Conservation (phyloP, 495 filamentous ascomycete genomes). For the Talaromyces adpressus region DNA sequence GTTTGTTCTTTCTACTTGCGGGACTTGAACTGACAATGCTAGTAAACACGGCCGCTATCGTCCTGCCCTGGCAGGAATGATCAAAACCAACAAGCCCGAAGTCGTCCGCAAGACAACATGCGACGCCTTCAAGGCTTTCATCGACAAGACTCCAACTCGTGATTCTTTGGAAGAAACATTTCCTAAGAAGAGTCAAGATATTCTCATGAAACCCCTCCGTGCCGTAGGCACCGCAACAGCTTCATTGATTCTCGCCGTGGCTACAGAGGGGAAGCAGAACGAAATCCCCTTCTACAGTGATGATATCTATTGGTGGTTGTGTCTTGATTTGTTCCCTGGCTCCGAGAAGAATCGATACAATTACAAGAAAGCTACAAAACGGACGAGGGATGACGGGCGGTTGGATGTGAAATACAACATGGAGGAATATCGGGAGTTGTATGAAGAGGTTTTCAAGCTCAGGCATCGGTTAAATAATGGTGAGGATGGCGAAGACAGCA, state of each 20-base stretch:
- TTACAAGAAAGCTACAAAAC: conserved; percentile 29
- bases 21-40: not conserved
- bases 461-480: conserved; percentile 32
- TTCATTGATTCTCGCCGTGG: conserved; percentile 59
- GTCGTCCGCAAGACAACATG: conserved; percentile 35
- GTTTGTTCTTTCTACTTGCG: conserved; percentile 17
- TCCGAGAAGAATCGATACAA: conserved; percentile 8
- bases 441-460: conserved; percentile 34
- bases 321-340: conserved; percentile 25
- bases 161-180: conserved; percentile 23
- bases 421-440: conserved; percentile 55
- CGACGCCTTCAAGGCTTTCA: conserved; percentile 34
- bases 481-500: not conserved
- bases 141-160: conserved; percentile 6
- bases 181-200: conserved; percentile 35
- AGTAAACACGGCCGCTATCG: conserved; percentile 62
- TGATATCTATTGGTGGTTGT: conserved; percentile 64
- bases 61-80: conserved; percentile 58
- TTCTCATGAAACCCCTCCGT: conserved; percentile 43
- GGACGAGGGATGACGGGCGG: conserved; percentile 25
- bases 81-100: conserved; percentile 49
- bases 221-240: conserved; percentile 72
- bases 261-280: conserved; percentile 26
- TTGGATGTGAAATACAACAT: conserved; percentile 56
- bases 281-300: conserved; percentile 70